Conservation (phyloP, 1,284 basidiomycete genomes). For the Thecaphora thlaspeos region DNA sequence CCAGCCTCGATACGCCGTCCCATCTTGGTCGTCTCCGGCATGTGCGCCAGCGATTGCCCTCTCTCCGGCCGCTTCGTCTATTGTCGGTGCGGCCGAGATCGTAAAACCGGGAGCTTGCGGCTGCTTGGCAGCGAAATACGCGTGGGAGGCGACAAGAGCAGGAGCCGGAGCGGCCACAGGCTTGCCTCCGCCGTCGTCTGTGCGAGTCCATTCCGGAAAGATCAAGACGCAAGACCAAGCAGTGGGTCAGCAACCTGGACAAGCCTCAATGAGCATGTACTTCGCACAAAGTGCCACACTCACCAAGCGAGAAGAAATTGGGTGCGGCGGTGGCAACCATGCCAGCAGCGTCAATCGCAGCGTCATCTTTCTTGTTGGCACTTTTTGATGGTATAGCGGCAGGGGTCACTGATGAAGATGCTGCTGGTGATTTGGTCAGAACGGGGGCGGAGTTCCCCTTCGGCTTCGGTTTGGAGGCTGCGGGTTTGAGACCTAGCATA, state of each 20-base stretch:
- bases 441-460: neutral
- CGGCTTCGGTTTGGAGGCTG: conserved; percentile 7
- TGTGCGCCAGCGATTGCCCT: neutral
- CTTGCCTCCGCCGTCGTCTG: neutral
- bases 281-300: neutral
- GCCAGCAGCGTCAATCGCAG: too few relatives aligned
- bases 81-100: conserved; percentile 41
- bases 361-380: too few relatives aligned
- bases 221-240: too few relatives aligned
- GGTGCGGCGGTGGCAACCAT: neutral
- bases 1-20: conserved; percentile 45
- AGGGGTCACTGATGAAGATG: neutral
- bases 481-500: conserved; percentile 53
- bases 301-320: conserved; percentile 29
- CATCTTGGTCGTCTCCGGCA: neutral
- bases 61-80: conserved; percentile 9
- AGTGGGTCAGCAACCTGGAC: neutral
- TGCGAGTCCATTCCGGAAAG: too few relatives aligned
- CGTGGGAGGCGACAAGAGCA: too few relatives aligned
- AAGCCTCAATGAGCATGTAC: neutral
- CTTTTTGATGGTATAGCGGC: too few relatives aligned
- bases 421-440: conserved; percentile 4
- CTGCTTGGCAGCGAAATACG: too few relatives aligned
- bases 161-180: too few relatives aligned
- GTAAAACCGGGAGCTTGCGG: conserved; percentile 2